Evolutionary conservation across 345 rosid genomes (phyloP).

Genomic region (Eucalyptus lansdowneana): DNA sequence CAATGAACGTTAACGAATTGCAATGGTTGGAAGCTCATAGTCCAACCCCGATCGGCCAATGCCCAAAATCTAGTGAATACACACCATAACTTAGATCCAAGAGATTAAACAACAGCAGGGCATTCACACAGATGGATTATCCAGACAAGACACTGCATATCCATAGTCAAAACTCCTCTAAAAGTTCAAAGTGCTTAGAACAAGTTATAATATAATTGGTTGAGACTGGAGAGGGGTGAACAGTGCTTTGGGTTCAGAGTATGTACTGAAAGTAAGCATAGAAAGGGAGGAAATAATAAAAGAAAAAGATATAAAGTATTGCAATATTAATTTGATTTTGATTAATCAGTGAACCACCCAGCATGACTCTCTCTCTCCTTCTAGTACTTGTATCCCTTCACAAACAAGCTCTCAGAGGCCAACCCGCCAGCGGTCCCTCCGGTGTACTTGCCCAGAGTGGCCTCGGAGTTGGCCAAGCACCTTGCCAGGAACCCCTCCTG

Average conservation of each 20-base stretch:
- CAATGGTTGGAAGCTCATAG: background rate
- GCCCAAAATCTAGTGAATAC: background rate
- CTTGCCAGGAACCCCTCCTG: constrained; percentile 59
- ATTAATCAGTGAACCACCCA: background rate
- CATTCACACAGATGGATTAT: background rate
- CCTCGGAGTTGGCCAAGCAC: constrained; percentile 83
- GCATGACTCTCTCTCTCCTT: background rate
- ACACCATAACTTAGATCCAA: background rate
- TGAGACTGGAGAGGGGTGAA: background rate
- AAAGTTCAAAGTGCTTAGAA: background rate
- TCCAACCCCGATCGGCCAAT: background rate
- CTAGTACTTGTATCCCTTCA: constrained; percentile 78
- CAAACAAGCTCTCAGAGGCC: constrained; percentile 82
- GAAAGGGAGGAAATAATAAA: background rate
- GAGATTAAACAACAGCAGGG: background rate
- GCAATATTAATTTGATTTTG: background rate
- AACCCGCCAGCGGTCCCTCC: constrained; percentile 44
- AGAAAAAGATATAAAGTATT: background rate
- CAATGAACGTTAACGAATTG: background rate
- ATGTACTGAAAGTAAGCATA: background rate
- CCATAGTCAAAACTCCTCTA: background rate
- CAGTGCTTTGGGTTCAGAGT: background rate
- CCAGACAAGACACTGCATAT: background rate
- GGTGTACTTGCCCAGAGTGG: constrained; percentile 61
- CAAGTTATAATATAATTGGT: background rate